Evolutionary conservation across 345 rosid species (phyloP).

Genomic region (Firmiana major): DNA sequence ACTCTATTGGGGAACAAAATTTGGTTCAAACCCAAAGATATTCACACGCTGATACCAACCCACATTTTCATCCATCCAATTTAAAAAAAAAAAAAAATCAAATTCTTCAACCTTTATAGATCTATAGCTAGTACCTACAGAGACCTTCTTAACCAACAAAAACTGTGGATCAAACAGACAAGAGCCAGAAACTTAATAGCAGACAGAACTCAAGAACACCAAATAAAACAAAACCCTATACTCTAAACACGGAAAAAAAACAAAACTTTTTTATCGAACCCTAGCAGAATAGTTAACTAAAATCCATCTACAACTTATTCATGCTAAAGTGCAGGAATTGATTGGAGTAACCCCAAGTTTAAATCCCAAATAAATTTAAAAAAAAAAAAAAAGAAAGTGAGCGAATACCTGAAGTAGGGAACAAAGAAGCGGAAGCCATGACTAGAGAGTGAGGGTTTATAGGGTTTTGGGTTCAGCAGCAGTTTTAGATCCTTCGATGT

Average conservation of each 20-base stretch:
- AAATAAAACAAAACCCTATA: neutral
- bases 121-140: neutral
- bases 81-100: neutral
- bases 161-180: conserved; percentile 1
- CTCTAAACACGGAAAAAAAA: neutral
- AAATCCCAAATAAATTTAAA: neutral
- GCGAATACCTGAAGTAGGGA: neutral
- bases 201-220: neutral
- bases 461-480: neutral
- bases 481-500: neutral
- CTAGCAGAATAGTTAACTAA: neutral
- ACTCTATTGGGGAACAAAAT: neutral
- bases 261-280: neutral
- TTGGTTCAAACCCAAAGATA: neutral
- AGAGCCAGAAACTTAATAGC: neutral
- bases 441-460: neutral
- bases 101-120: neutral
- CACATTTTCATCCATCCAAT: neutral
- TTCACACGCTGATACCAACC: neutral
- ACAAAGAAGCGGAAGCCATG: neutral
- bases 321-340: neutral
- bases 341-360: neutral
- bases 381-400: neutral
- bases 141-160: neutral
- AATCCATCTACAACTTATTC: neutral